phyloP scores from a whole-genome alignment of 345 rosid genomes.

The Draba incana region DNA sequence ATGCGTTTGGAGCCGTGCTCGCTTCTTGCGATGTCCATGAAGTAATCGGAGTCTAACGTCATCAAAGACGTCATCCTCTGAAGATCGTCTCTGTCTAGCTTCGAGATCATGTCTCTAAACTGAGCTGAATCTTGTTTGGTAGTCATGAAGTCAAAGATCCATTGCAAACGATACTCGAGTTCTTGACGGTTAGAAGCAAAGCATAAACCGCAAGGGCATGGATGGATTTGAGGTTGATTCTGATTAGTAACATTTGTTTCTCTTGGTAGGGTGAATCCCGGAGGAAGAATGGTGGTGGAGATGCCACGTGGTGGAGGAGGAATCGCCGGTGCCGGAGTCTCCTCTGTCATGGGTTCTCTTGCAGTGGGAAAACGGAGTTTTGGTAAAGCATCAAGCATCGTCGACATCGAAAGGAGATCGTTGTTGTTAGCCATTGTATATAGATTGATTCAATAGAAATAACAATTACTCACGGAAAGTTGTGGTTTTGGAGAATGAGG shows the following conservation, averaged over 20 bases:
- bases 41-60: conserved; percentile 12
- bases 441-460: background rate
- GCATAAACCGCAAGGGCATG: no score
- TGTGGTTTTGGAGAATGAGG: background rate
- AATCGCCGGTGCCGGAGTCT: background rate
- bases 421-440: background rate
- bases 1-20: conserved; percentile 24
- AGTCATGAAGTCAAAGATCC: conserved; percentile 19
- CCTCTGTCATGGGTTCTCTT: background rate
- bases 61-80: background rate
- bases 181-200: background rate
- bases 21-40: conserved; percentile 14
- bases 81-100: background rate
- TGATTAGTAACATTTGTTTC: background rate
- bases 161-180: background rate
- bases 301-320: conserved; percentile 2
- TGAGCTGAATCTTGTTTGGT: background rate
- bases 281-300: background rate
- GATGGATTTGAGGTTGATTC: background rate
- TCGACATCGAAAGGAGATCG: no score
- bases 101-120: background rate
- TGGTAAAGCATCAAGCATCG: background rate
- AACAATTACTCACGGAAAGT: no score
- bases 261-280: background rate
- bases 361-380: background rate